phyloP scores from a whole-genome alignment of 1,284 basidiomycete species.

The Boletus smithii region DNA sequence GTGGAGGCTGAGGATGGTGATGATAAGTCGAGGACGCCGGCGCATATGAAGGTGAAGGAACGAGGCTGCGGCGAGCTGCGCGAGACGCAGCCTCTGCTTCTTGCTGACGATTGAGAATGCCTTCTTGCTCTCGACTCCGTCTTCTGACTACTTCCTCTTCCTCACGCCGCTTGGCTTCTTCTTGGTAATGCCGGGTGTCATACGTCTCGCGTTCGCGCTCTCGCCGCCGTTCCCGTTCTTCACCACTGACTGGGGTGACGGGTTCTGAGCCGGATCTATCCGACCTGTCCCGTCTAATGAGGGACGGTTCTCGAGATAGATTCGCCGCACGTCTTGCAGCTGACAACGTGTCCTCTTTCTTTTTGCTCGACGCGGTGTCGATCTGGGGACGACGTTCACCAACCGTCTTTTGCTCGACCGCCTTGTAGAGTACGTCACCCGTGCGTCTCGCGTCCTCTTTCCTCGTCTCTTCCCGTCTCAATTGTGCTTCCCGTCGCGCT shows the following conservation, averaged over 20 bases:
- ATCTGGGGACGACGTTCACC: slow-evolving; percentile 26
- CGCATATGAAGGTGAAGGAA: slow-evolving; percentile 23
- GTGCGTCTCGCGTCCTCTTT: slow-evolving; percentile 20
- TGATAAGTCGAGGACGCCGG: slow-evolving; percentile 23
- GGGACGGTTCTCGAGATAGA: slow-evolving; percentile 24
- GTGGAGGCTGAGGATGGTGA: slow-evolving; percentile 23
- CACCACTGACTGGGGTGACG: slow-evolving; percentile 27
- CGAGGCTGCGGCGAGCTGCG: slow-evolving; percentile 21
- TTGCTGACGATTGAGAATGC: slow-evolving; percentile 46
- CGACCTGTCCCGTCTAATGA: slow-evolving; percentile 27
- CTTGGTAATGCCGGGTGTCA: slow-evolving; percentile 19
- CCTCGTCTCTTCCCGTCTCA: slow-evolving; percentile 27
- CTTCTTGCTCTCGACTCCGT: slow-evolving; percentile 43
- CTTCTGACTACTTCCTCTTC: slow-evolving; percentile 33
- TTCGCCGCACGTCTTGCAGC: slow-evolving; percentile 28
- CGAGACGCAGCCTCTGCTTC: slow-evolving; percentile 37
- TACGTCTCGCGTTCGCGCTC: slow-evolving; percentile 26
- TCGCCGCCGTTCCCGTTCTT: slow-evolving; percentile 27
- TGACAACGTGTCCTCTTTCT: slow-evolving; percentile 25
- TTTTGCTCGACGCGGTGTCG: slow-evolving; percentile 26
- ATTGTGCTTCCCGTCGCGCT: slow-evolving; percentile 34
- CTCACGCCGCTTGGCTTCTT: slow-evolving; percentile 30
- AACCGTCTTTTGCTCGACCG: slow-evolving; percentile 22
- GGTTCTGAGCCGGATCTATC: slow-evolving; percentile 28
- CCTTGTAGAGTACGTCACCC: slow-evolving; percentile 22